phyloP scores from a whole-genome alignment of 352 stramenopile species.

The Blastocystis hominis region DNA sequence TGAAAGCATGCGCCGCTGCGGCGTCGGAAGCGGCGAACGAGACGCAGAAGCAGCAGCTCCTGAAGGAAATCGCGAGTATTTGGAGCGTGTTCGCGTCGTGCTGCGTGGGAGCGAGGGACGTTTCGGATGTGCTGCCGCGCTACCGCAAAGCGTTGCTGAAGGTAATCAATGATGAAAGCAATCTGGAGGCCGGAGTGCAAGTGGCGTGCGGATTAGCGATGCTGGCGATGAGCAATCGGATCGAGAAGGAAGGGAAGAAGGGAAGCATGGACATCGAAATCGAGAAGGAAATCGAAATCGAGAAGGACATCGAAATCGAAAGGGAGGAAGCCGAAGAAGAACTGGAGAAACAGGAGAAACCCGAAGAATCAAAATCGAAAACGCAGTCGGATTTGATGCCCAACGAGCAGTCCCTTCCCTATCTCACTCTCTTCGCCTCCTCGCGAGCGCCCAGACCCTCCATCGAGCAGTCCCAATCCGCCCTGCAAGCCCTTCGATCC shows the following conservation, averaged over 20 bases:
- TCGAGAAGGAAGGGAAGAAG: neutral
- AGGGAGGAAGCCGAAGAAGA: neutral
- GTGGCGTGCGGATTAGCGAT: neutral
- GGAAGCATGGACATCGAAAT: neutral
- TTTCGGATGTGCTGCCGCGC: neutral
- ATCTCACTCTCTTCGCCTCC: neutral
- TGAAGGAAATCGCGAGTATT: neutral
- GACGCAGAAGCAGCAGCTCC: neutral
- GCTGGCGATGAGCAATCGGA: neutral
- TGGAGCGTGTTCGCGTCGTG: neutral
- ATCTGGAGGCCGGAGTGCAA: neutral
- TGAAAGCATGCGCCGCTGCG: slow-evolving; percentile 7
- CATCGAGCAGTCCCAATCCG: neutral
- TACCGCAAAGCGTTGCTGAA: slow-evolving; percentile 7
- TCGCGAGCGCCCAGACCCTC: neutral
- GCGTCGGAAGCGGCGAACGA: neutral
- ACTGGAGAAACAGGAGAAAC: neutral
- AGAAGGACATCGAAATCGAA: neutral
- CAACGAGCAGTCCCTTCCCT: neutral
- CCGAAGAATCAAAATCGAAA: neutral
- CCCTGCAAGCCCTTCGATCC: neutral
- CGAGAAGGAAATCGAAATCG: neutral
- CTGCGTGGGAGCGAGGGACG: neutral
- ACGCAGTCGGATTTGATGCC: neutral
- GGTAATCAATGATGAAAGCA: neutral